These are phyloP conservation scores for Cercophora samala DNA, from an alignment of 495 filamentous ascomycete species.

Conservation along the genomic window DNA sequence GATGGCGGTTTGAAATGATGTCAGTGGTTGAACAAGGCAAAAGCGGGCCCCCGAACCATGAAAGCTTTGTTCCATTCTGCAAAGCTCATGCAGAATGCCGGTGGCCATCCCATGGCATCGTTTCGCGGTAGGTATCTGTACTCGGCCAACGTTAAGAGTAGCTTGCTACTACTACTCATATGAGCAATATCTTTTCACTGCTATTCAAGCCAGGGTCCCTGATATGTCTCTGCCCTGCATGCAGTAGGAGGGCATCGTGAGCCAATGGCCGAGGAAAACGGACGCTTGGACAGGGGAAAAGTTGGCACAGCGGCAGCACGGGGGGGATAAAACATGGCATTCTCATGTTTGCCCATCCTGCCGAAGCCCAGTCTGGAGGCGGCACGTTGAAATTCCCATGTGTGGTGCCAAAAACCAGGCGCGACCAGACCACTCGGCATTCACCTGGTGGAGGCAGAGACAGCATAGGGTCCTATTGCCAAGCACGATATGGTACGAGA, in stretches of 20 bases:
- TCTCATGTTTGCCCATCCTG: constrained; percentile 20
- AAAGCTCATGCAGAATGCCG: neutral
- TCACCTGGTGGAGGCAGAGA: neutral
- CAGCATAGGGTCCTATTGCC: neutral
- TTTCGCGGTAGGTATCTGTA: neutral
- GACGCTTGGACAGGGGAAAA: constrained; percentile 11
- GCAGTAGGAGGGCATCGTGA: neutral
- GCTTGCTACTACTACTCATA: neutral
- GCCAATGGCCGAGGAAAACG: constrained; percentile 3
- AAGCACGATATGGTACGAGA: neutral
- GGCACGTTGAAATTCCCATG: constrained; percentile 14
- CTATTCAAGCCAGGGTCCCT: neutral
- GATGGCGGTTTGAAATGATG: constrained; percentile 27
- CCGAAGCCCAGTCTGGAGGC: constrained; percentile 6
- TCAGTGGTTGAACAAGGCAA: constrained; percentile 28
- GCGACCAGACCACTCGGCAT: neutral
- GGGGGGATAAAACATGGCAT: constrained; percentile 6
- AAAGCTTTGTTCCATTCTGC: constrained; percentile 9
- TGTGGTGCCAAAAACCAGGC: too few species aligned
- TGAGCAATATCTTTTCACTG: neutral
- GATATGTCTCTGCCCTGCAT: neutral
- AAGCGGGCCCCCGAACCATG: constrained; percentile 12
- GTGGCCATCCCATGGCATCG: neutral
- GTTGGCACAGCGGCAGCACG: constrained; percentile 23
- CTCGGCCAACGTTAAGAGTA: neutral